Evolutionary conservation across 192 early-diverging fungal genomes (phyloP), one percentile per base, ranked within the genome.

Genomic region (Linnemannia exigua): DNA sequence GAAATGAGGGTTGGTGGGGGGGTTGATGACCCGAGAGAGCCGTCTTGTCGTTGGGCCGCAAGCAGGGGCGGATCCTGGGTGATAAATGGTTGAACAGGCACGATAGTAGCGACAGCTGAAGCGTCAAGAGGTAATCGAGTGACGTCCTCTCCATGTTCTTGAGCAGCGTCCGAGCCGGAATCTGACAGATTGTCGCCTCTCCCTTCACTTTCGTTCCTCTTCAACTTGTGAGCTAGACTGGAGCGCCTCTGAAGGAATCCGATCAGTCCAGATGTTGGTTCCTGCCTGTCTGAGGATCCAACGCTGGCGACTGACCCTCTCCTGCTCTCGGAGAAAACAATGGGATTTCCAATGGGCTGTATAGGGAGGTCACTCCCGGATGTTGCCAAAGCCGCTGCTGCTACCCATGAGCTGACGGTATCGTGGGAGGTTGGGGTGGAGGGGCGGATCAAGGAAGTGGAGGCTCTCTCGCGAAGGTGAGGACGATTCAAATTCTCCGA

Each of bases 1-100:
- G 81, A 83, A 12, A 83, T 63, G 35, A 77, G 50, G 12, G 63
- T 25, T 4, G 81, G 63, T 63, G 80, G 73, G 17, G 81, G 81
- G 5, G 75, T 83, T n/a, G 46, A 63, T n/a, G 75, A 35, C 3
- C 31, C 9, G 44, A 25, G 31, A 16, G 28, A 4, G 14, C 51
- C 70, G 35, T 38, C 58, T 11, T 44, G 74, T 33, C 35, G 72
- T 22, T 47, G 33, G 3, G 28, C 58, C 28, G 28, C 28, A 63
- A 63, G 58, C 28, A 63, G 15, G 22, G 58, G 28, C 3, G 58
- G 31, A 15, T 63, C 58, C 28, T 33, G 58, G 12, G 28, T 5
- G 58, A 25, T 63, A 33, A 25, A 15, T 2, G 28, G 11, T 33
- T 25, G 25, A 14, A 25, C 15, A 12, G 58, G 25, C 2, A 25